Conservation (phyloP, 768 basidiomycete species). For the Rhodotorula kratochvilovae region DNA sequence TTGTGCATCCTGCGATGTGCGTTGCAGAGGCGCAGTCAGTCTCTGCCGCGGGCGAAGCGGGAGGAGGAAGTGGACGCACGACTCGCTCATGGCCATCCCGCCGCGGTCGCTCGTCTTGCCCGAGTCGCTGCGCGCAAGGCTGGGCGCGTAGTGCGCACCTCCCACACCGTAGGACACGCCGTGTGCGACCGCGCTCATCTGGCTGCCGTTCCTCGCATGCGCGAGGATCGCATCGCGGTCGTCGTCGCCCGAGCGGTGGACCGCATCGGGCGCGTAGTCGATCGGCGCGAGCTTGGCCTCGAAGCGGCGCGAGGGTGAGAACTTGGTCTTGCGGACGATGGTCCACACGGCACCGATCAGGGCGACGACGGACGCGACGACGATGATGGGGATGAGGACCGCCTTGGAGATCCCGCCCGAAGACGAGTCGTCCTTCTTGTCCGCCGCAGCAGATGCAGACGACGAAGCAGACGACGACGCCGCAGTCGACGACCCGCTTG, state of each 20-base stretch:
- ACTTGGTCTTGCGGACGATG: conserved; percentile 66
- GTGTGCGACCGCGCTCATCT: conserved; percentile 3
- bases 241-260: background rate
- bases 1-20: background rate
- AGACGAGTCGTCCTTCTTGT: background rate
- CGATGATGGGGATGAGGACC: conserved; percentile 59
- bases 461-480: background rate
- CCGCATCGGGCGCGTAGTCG: conserved; percentile 48
- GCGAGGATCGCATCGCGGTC: background rate
- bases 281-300: conserved; percentile 81
- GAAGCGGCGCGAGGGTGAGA: conserved; percentile 71
- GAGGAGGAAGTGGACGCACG: background rate
- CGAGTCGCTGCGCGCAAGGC: conserved; percentile 28
- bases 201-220: conserved; percentile 20
- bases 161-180: background rate
- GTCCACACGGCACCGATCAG: conserved; percentile 75
- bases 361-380: conserved; percentile 64
- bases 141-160: conserved; percentile 9
- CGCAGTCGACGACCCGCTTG: background rate
- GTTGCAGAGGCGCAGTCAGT: background rate
- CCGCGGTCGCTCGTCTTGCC: conserved; percentile 9
- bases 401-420: conserved; percentile 22
- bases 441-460: background rate
- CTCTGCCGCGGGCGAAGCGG: too few relatives aligned
- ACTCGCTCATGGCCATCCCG: conserved; percentile 17